A percentile compares a stretch with the other conserved stretches of the same genome.
Conservation (phyloP, 2,329 filamentous ascomycete genomes). For the Calonectria leucothoes region DNA sequence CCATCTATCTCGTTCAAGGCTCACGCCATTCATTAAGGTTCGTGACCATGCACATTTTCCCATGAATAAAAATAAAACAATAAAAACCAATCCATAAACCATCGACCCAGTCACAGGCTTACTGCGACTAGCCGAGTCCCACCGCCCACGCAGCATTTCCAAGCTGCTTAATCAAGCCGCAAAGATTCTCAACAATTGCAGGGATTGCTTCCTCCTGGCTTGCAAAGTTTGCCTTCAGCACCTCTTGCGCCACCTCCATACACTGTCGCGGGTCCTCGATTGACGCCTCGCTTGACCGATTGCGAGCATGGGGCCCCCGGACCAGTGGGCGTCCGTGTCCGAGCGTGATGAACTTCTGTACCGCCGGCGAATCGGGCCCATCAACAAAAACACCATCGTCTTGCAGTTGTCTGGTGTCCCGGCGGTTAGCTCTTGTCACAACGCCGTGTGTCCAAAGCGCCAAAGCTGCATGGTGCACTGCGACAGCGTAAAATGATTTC, state of each 20-base stretch:
- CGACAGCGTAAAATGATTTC: conserved; percentile 75
- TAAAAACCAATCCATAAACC: neutral
- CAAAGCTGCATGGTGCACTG: conserved; percentile 75
- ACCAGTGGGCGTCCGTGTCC: conserved; percentile 66
- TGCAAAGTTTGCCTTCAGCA: conserved; percentile 66
- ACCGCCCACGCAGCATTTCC: conserved; percentile 60
- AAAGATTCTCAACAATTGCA: conserved; percentile 75
- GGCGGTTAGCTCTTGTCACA: conserved; percentile 56
- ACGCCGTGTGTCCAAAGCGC: conserved; percentile 78
- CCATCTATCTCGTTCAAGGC: neutral
- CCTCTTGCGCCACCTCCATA: conserved; percentile 68
- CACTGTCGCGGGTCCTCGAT: conserved; percentile 68
- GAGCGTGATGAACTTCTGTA: conserved; percentile 68
- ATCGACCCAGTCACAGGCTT: neutral
- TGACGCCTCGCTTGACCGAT: conserved; percentile 49
- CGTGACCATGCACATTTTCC: neutral
- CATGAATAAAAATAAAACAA: neutral
- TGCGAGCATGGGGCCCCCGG: conserved; percentile 47
- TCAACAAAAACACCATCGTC: conserved; percentile 66
- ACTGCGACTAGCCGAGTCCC: conserved; percentile 41
- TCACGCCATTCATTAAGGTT: neutral
- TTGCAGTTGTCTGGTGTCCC: conserved; percentile 47
- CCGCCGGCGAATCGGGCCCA: conserved; percentile 61
- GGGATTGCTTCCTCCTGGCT: conserved; percentile 58
- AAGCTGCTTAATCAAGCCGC: conserved; percentile 71